These are phyloP conservation scores for Rhizopus microsporus DNA, from an alignment of 371 early-diverging fungal genomes.

Conservation along the genomic window DNA sequence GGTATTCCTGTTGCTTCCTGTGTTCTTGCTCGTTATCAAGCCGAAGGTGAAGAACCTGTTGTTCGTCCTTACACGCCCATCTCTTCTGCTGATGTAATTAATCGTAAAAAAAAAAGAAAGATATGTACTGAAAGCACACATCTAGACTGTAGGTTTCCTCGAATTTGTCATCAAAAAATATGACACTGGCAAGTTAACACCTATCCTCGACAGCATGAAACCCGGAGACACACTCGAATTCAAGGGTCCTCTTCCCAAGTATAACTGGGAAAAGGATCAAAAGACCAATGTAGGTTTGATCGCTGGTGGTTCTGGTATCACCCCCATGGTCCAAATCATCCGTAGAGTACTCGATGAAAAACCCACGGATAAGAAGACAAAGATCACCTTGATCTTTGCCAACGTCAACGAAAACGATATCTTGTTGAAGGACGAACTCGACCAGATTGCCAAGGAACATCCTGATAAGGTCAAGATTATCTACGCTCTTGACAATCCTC, in stretches of 20 bases:
- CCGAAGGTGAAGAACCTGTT: conserved; percentile 56
- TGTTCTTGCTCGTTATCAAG: conserved; percentile 64
- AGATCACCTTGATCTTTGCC: conserved; percentile 85
- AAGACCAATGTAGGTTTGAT: conserved; percentile 82
- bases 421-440: conserved; percentile 79
- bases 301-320: conserved; percentile 92
- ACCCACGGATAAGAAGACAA: conserved; percentile 69
- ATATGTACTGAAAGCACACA: not conserved
- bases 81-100: conserved; percentile 59
- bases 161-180: conserved; percentile 89
- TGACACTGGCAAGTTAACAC: conserved; percentile 72
- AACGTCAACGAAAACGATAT: conserved; percentile 88
- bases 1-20: conserved; percentile 82
- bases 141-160: conserved; percentile 70
- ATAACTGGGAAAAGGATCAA: conserved; percentile 73
- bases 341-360: conserved; percentile 71
- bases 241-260: conserved; percentile 93
- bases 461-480: conserved; percentile 81
- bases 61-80: conserved; percentile 94
- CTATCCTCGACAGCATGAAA: conserved; percentile 75
- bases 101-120: not conserved
- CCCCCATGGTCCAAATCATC: conserved; percentile 88
- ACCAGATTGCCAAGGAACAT: conserved; percentile 61
- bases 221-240: conserved; percentile 83
- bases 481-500: conserved; percentile 80